Evolutionary conservation across 176 grass and related monocot species (phyloP).

Genomic region (Metroxylon sagu): DNA sequence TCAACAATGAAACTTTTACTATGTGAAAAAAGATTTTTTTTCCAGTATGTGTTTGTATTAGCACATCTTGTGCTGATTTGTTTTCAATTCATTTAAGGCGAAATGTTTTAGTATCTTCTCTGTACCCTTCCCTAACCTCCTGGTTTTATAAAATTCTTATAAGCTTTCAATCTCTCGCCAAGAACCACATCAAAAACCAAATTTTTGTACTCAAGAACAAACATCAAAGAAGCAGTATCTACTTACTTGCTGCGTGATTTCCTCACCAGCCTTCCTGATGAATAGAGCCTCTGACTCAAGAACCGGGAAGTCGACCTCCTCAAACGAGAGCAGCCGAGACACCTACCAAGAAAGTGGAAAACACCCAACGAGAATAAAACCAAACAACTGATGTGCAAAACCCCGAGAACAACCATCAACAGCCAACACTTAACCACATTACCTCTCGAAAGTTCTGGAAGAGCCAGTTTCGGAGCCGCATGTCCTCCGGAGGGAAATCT

Average conservation of each 20-base stretch:
- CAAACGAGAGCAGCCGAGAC: constrained; percentile 59
- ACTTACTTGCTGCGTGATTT: constrained; percentile 70
- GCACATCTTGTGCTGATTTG: too few species aligned
- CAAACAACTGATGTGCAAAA: constrained; percentile 30
- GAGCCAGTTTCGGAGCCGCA: constrained; percentile 81
- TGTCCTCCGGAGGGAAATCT: constrained; percentile 78
- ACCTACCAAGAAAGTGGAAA: constrained; percentile 25
- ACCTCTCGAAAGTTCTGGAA: constrained; percentile 80
- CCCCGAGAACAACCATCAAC: not conserved
- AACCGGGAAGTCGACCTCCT: constrained; percentile 92
- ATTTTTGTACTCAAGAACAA: too few species aligned
- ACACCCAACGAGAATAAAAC: constrained; percentile 12
- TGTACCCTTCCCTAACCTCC: too few species aligned
- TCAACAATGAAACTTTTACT: too few species aligned
- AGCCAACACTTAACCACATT: not conserved
- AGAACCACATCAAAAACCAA: too few species aligned
- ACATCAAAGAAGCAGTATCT: not conserved
- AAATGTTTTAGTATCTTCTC: too few species aligned
- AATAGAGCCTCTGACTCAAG: constrained; percentile 88
- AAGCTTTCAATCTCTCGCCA: too few species aligned
- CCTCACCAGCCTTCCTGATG: constrained; percentile 67
- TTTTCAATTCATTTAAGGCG: too few species aligned
- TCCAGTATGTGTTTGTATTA: too few species aligned
- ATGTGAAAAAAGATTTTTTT: too few species aligned
- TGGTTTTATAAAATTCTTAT: too few species aligned